Evolutionary conservation across 164 flowering plant species (phyloP), one percentile per base, ranked within the genome.

Genomic region (Sextonia rubra): DNA sequence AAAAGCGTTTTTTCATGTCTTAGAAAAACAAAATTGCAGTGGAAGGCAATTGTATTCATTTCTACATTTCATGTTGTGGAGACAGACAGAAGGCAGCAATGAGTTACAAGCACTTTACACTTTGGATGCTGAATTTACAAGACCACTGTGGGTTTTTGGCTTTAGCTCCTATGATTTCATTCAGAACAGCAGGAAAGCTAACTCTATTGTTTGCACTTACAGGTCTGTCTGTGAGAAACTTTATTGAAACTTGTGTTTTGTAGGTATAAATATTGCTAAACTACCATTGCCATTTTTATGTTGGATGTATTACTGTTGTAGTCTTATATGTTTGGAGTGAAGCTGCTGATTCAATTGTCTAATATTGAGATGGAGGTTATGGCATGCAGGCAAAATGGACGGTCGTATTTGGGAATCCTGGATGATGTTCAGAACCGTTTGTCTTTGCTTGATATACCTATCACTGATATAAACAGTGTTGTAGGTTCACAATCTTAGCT

Each of bases 71-170:
- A 65, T 63, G 15, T 65, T 74, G 58, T 49, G 66, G 30, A 22
- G 12, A 74, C 86, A 95, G 99, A 80, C 80, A 68, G 99, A 91
- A 76, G 77, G 87, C 47, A 74, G 74, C 11, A 86, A 93, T 78
- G 83, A 87, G 81, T 89, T 89, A 65, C 30, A 81, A 56, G 75
- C 88, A 25, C 71, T 95, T 71, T 86, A 88, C 76, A 73, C 89
- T 14, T 62, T 91, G 85, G 82, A 91, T 81, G 98, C 99, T 72
- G 99, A 95, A 83, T 95, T 93, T 81, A 72, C 98, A 20, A 85
- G 80, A 75, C 98, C 98, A 20, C 69, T 90, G 26, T 95, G 99
- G 99, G 87, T 85, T 79, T 95, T 93, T 81, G 99, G 99, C 60
- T 77, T 80, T 48, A 87, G 78, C 75, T 90, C 99, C 14, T 95